Evolutionary conservation across 2,329 filamentous ascomycete genomes (phyloP).

Genomic region (Monilinia laxa): DNA sequence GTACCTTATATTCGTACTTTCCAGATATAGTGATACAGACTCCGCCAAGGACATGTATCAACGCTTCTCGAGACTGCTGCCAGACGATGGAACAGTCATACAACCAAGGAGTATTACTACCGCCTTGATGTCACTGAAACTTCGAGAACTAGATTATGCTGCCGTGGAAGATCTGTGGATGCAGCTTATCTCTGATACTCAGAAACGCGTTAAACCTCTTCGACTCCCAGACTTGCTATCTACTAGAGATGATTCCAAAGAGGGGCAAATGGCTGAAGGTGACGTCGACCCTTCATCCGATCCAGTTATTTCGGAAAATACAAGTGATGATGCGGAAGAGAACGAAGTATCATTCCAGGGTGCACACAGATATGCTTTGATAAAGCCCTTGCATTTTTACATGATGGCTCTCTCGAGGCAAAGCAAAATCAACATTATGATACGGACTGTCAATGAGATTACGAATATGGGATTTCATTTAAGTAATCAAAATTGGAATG

Average conservation of each 20-base stretch:
- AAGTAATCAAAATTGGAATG: slow-evolving; percentile 78
- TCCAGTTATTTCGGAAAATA: no score
- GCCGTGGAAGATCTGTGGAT: slow-evolving; percentile 68
- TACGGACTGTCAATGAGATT: slow-evolving; percentile 52
- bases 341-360: slow-evolving; percentile 23
- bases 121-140: slow-evolving; percentile 67
- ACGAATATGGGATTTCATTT: slow-evolving; percentile 67
- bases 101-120: slow-evolving; percentile 57
- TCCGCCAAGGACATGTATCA: slow-evolving; percentile 56
- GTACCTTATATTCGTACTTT: slow-evolving; percentile 56
- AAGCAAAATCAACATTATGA: slow-evolving; percentile 52
- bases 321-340: neutral
- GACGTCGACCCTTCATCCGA: neutral
- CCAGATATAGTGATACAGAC: slow-evolving; percentile 46
- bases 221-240: slow-evolving; percentile 18
- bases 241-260: neutral
- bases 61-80: slow-evolving; percentile 49
- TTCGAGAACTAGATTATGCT: slow-evolving; percentile 55
- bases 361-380: slow-evolving; percentile 44
- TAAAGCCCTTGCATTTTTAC: slow-evolving; percentile 47
- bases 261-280: neutral
- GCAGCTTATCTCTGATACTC: slow-evolving; percentile 55
- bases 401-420: slow-evolving; percentile 53
- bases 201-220: slow-evolving; percentile 44
- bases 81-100: slow-evolving; percentile 39